Percentiles rank a stretch among this genome's conserved stretches.
phyloP scores from a whole-genome alignment of 768 basidiomycete species.

The Agaricus blazei region DNA sequence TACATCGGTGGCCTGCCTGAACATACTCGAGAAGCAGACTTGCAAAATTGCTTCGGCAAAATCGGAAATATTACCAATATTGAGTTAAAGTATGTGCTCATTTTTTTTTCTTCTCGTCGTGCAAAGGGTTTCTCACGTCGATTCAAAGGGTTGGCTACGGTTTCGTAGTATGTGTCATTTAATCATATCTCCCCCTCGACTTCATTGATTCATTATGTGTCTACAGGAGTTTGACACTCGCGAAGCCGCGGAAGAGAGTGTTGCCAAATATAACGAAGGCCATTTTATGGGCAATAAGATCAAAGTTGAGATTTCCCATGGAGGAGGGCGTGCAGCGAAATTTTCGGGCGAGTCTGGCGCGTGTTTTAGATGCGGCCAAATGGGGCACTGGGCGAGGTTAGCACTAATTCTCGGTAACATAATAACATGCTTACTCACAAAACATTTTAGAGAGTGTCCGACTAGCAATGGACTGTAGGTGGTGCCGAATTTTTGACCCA shows the following conservation, averaged over 20 bases:
- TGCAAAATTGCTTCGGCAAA: conserved; percentile 83
- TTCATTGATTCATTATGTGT: neutral
- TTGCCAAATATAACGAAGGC: conserved; percentile 84
- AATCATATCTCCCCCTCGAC: neutral
- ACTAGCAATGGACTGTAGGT: conserved; percentile 52
- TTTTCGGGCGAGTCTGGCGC: conserved; percentile 83
- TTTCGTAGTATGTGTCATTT: conserved; percentile 86
- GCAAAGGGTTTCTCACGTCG: conserved; percentile 12
- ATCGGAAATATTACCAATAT: conserved; percentile 71
- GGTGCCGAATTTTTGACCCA: neutral
- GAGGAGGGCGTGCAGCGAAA: conserved; percentile 76
- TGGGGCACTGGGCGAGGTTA: conserved; percentile 88
- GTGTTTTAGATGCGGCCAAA: conserved; percentile 82
- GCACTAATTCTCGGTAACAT: conserved; percentile 13
- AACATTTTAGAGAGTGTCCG: conserved; percentile 60
- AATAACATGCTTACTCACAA: conserved; percentile 5
- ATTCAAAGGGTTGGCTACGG: conserved; percentile 72
- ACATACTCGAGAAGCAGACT: conserved; percentile 79
- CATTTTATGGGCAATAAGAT: conserved; percentile 93
- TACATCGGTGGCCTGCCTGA: conserved; percentile 89
- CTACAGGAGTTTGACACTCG: conserved; percentile 76
- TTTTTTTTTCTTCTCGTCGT: conserved; percentile 11
- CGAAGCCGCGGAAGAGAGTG: conserved; percentile 82
- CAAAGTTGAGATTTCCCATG: conserved; percentile 80
- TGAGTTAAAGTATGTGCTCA: conserved; percentile 69